Evolutionary conservation across 1,139 yeast species (phyloP), one percentile per base, ranked within the genome.

Genomic region (Hyphopichia burtonii): DNA sequence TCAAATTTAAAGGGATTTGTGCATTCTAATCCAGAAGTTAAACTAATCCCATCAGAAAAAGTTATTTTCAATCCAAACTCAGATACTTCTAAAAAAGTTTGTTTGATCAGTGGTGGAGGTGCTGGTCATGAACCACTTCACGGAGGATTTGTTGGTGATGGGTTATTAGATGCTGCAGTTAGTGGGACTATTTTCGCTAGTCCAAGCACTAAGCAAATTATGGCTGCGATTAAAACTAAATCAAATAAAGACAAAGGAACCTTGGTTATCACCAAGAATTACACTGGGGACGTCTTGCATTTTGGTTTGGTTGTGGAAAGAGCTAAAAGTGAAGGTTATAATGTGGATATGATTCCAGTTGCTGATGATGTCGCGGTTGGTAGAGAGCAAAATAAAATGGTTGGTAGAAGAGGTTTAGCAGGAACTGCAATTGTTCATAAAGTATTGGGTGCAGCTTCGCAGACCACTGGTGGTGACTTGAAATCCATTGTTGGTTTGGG

Each of bases 291-390:
- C 64, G 82, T 90, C 17, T 71, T 91, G 42, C 96, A 91, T 63
- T 91, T 91, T 65, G 96, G 96, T 1, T 71, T 91, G 43, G 95
- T 93, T 4, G 91, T 86, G 2, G 97, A 91, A 65, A 74, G 94
- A 52, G 91, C 95, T 30, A 85, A 84, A 59, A 83, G 85, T 17
- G 78, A 80, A 39, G 96, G 96, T 9, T 75, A 78, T 47, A 71
- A 79, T 33, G 82, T 85, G 23, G 91, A 86, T 47, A 73, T 88
- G 45, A 80, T 87, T 31, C 52, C 84, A 41, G 93, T 90, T 20
- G 85, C 87, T 39, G 98, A 91, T 59, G 98, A 91, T 60, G 96
- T 90, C 30, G 89, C 97, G 5, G 96, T 91, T 32, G 96, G 96
- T 22, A 74, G 84, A 54, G 76, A 82, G 35, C 91, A 89, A 59